Evolutionary conservation across 106 monocot genomes (phyloP).

Genomic region (Triglochin maritima): DNA sequence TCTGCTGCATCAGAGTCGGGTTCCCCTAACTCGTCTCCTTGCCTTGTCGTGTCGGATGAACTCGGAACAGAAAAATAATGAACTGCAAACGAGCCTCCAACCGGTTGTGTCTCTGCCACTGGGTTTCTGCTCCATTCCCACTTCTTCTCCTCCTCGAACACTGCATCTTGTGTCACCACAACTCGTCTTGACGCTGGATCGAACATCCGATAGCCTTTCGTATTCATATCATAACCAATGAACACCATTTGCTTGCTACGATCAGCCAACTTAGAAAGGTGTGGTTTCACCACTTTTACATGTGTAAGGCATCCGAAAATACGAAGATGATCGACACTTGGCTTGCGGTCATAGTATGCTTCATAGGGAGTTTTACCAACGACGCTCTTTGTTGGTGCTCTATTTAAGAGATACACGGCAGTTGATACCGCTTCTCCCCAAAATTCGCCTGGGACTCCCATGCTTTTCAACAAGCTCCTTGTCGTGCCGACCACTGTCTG

Average conservation of each 20-base stretch:
- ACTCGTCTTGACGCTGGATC: neutral
- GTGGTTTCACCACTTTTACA: neutral
- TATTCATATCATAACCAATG: neutral
- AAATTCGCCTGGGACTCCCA: slow-evolving; percentile 2
- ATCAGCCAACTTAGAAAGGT: slow-evolving; percentile 14
- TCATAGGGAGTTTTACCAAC: slow-evolving; percentile 7
- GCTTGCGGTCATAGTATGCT: slow-evolving; percentile 9
- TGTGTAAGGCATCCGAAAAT: slow-evolving; percentile 14
- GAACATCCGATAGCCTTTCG: slow-evolving; percentile 12
- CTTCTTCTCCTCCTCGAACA: neutral
- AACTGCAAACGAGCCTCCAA: neutral
- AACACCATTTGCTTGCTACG: neutral
- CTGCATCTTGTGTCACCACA: slow-evolving; percentile 1
- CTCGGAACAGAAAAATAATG: no score
- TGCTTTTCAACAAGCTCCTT: neutral
- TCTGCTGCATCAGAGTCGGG: slow-evolving; percentile 1
- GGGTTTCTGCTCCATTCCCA: neutral
- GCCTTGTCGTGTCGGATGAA: no score
- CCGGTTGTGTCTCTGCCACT: neutral
- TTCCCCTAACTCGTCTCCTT: neutral
- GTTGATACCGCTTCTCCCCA: slow-evolving; percentile 14
- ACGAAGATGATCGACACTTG: slow-evolving; percentile 6
- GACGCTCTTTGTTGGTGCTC: slow-evolving; percentile 8
- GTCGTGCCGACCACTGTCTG: slow-evolving; percentile 12
- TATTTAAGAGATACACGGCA: slow-evolving; percentile 13